Percentiles rank a stretch among this genome's conserved stretches.
Conservation (phyloP, 2,329 filamentous ascomycete genomes). For the Huntiella decipiens region DNA sequence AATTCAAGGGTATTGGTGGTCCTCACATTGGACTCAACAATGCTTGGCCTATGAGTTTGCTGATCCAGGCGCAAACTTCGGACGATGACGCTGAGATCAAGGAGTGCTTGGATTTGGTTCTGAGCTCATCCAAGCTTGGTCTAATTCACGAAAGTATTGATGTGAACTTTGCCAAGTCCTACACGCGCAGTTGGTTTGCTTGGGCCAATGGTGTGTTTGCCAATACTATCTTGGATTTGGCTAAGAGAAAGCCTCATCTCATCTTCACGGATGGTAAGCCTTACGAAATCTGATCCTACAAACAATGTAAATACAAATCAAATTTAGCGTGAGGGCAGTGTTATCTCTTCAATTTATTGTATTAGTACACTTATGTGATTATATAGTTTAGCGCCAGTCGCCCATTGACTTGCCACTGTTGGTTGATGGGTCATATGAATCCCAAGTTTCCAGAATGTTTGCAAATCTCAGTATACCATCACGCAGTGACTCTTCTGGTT, state of each 20-base stretch:
- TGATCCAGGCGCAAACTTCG: slow-evolving; percentile 80
- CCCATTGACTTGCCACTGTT: slow-evolving; percentile 1
- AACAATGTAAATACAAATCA: no score
- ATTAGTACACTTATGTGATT: not conserved
- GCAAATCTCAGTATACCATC: slow-evolving; percentile 50
- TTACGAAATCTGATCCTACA: slow-evolving; percentile 29
- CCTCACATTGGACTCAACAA: slow-evolving; percentile 65
- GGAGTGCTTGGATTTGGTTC: slow-evolving; percentile 52
- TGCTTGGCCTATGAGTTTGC: slow-evolving; percentile 91
- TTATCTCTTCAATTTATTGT: not conserved
- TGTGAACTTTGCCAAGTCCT: slow-evolving; percentile 45
- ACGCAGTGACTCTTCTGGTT: slow-evolving; percentile 41
- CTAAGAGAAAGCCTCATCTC: slow-evolving; percentile 70
- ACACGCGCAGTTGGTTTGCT: slow-evolving; percentile 89
- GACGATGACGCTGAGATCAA: slow-evolving; percentile 68
- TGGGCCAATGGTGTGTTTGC: slow-evolving; percentile 98
- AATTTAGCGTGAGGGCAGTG: not conserved
- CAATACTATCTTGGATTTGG: slow-evolving; percentile 75
- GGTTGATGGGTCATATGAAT: slow-evolving; percentile 15
- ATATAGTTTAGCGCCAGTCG: slow-evolving; percentile 4
- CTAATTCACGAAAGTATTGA: slow-evolving; percentile 85
- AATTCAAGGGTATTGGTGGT: slow-evolving; percentile 74
- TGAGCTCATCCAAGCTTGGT: slow-evolving; percentile 55
- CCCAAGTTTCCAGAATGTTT: slow-evolving; percentile 20
- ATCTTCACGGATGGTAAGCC: slow-evolving; percentile 49